Evolutionary conservation across 1,139 yeast genomes (phyloP), one percentile per base, ranked within the genome.

Genomic region (Cylindricascospora bacillispora): DNA sequence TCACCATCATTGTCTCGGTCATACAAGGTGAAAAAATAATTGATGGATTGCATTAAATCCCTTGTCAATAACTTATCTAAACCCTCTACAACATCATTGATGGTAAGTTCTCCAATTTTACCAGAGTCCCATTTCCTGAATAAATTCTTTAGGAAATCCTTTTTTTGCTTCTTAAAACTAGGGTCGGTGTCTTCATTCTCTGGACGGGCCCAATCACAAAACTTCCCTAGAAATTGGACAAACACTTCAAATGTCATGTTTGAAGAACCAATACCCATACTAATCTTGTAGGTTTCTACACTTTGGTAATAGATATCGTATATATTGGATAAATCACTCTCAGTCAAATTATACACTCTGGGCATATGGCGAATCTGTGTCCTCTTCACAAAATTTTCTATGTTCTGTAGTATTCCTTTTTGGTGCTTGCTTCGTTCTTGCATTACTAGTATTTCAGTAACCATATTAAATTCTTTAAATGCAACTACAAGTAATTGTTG

Each of bases 401-500:
- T 83, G 37, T 89, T 86, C 43, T 71, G 81, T 47, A 81, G 72
- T 30, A 89, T 86, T 22, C 75, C 70, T 44, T 76, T 75, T 53
- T 86, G 76, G 51, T 73, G 77, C 47, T 70, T 78, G 25, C 68
- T 62, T 33, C 97, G 70, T 45, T 75, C 80, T 35, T 67, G 73
- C 22, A 65, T 65, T 29, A 92, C 74, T 52, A 73, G 64, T 1
- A 73, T 76, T 35, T 86, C 94, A 19, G 85, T 76, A 17, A 92
- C 69, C 7, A 72, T 73, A 7, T 80, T 65, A 52, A 92, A 92
- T 50, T 92, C 98, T 47, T 79, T 79, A 57, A 89, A 86, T 0
- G 98, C 93, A 2, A 85, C 82, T 5, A 85, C 93, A 57, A 89
- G 62, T 16, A 92, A 65, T 42, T 82, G 93, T 56, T 89, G 97